phyloP scores from a whole-genome alignment of 2,329 filamentous ascomycete genomes.

The Penicillium sp. region DNA sequence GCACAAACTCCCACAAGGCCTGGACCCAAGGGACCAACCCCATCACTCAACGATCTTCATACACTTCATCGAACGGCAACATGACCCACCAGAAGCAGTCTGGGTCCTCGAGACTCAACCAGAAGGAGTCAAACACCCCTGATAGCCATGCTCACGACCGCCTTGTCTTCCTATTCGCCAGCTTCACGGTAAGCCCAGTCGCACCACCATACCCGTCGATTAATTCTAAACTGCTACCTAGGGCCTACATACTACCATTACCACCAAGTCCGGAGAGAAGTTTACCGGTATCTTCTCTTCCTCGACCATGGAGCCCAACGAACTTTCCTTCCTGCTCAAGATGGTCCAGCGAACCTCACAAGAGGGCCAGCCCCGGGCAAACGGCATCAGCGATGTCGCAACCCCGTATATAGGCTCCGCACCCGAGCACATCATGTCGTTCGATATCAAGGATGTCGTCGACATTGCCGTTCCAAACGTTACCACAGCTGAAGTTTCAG shows the following conservation, averaged over 20 bases:
- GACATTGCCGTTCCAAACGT: slow-evolving; percentile 50
- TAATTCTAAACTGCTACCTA: slow-evolving; percentile 23
- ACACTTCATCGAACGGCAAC: slow-evolving; percentile 48
- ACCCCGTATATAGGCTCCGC: slow-evolving; percentile 37
- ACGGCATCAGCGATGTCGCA: slow-evolving; percentile 36
- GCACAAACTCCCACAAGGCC: slow-evolving; percentile 50
- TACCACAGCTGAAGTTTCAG: slow-evolving; percentile 43
- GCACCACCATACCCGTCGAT: slow-evolving; percentile 11
- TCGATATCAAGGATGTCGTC: slow-evolving; percentile 53
- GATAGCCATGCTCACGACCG: slow-evolving; percentile 55
- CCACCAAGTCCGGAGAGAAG: slow-evolving; percentile 52
- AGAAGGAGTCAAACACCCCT: slow-evolving; percentile 45
- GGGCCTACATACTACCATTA: slow-evolving; percentile 50
- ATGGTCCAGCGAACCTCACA: slow-evolving; percentile 52
- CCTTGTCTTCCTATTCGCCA: slow-evolving; percentile 51
- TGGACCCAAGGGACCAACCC: slow-evolving; percentile 56
- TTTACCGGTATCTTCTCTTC: slow-evolving; percentile 55
- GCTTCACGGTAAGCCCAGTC: slow-evolving; percentile 47
- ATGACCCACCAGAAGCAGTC: slow-evolving; percentile 38
- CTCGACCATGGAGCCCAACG: slow-evolving; percentile 44
- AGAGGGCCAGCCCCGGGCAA: slow-evolving; percentile 29
- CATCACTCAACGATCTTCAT: slow-evolving; percentile 49
- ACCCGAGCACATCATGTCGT: slow-evolving; percentile 48
- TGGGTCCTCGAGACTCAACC: slow-evolving; percentile 31
- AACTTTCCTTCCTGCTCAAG: slow-evolving; percentile 53